Base-by-base conservation (phyloP, 2,329 filamentous ascomycete species). In the Leptographium lundbergii region DNA sequence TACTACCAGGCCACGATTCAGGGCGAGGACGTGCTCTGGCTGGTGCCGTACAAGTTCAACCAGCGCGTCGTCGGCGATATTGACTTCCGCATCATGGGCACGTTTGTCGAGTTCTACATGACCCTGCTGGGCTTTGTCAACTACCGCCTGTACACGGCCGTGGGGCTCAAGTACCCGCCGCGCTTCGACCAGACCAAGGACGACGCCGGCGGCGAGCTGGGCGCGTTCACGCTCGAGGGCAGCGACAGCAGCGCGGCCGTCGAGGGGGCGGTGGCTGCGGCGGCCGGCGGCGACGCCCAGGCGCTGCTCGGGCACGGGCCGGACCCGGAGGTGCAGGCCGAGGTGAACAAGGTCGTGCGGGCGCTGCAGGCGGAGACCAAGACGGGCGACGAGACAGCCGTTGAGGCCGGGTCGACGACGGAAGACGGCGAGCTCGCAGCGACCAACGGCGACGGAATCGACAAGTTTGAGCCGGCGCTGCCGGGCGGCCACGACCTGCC, bases 1-100 rank as follows among this genome's bases (percentile, higher is more conserved):
- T 99, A 99, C 77, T 99, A 97, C 75, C 92, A 97, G 75, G 94
- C 92, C 27, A 96, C 87, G 57, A 95, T 99, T 62, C 90, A 96
- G 72, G 94, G 94, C 55, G 91, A 99, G 75, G 92, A 97, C 68
- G 88, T 99, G 56, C 79, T 97, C 65, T 99, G 94, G 94, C 80
- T 99, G 47, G 92, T 96, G 13, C 94, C 94, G 1, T 99, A 99
- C 77, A 90, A 90, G 72, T 99, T 99, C 75, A 96, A 97, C 69
- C 94, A 99, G 77, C 81, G 89, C 66, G 86, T 96, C 17, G 89
- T 94, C 48, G 89, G 88, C 60, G 94, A 99, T 72, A 88, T 99
- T 64, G 94, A 99, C 73, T 99, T 96, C 76, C 82, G 94, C 68
- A 99, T 99, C 74, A 99, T 99, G 94, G 92, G 90, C 61, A 99